These are phyloP conservation scores for Pleurotus pulmonarius DNA, from an alignment of 768 basidiomycete species.

Conservation along the genomic window DNA sequence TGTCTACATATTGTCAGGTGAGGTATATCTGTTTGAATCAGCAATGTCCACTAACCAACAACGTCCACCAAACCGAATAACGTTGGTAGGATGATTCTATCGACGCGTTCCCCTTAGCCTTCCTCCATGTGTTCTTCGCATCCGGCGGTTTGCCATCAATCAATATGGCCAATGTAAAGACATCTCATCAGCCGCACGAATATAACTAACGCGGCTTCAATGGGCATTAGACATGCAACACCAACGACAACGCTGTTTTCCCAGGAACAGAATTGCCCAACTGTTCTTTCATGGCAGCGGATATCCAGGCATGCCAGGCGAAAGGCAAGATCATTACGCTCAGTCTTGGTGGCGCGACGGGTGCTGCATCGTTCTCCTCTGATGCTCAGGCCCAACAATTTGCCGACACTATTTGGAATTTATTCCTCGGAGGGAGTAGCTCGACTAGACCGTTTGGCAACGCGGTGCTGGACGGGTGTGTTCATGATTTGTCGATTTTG, in stretches of 20 bases:
- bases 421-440: conserved; percentile 63
- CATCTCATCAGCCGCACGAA: neutral
- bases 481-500: neutral
- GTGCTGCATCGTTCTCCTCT: conserved; percentile 45
- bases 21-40: conserved; percentile 10
- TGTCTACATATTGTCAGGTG: conserved; percentile 53
- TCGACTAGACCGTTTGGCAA: conserved; percentile 57
- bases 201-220: neutral
- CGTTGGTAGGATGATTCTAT: conserved; percentile 48
- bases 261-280: conserved; percentile 54
- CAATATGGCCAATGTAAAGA: conserved; percentile 52
- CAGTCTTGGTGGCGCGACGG: conserved; percentile 50
- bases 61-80: conserved; percentile 16
- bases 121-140: conserved; percentile 57
- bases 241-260: conserved; percentile 37
- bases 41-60: conserved; percentile 18
- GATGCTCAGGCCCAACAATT: conserved; percentile 49
- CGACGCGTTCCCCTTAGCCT: conserved; percentile 59
- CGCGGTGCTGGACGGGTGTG: conserved; percentile 62
- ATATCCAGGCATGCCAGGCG: conserved; percentile 56
- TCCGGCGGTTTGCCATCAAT: conserved; percentile 55
- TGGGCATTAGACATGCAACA: conserved; percentile 44
- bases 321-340: conserved; percentile 49
- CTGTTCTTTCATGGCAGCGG: conserved; percentile 50
- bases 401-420: conserved; percentile 59